These are phyloP conservation scores for Suhomyces coccinellae DNA, from an alignment of 1,139 yeast genomes.

Conservation along the genomic window DNA sequence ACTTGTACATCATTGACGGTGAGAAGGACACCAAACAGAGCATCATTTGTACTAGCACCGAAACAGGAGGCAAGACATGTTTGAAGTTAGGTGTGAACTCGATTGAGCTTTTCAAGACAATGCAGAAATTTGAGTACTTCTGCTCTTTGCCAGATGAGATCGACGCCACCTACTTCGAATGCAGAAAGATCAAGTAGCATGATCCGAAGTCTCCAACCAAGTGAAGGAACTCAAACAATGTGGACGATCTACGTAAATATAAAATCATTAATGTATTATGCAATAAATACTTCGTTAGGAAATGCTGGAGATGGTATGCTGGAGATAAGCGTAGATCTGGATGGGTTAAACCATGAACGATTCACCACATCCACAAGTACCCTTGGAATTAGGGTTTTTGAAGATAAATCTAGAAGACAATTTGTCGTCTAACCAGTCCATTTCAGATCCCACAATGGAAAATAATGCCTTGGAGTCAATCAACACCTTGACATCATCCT, in stretches of 20 bases:
- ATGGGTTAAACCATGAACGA: constrained; percentile 82
- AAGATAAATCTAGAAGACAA: constrained; percentile 86
- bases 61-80: constrained; percentile 48
- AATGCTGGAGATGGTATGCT: background rate
- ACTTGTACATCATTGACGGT: constrained; percentile 46
- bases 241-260: background rate
- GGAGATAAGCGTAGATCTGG: background rate
- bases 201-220: background rate
- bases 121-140: constrained; percentile 48
- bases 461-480: constrained; percentile 95
- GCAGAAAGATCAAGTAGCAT: constrained; percentile 44
- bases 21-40: constrained; percentile 41
- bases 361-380: constrained; percentile 98
- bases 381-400: constrained; percentile 93
- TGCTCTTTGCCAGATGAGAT: constrained; percentile 50
- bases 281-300: constrained; percentile 3
- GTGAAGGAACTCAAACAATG: too few relatives aligned
- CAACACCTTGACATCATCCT: constrained; percentile 89
- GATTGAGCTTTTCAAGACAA: constrained; percentile 44
- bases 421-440: constrained; percentile 98
- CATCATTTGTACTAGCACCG: constrained; percentile 44
- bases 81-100: constrained; percentile 40
- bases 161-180: constrained; percentile 50
- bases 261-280: background rate
- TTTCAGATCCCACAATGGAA: constrained; percentile 93